These are phyloP conservation scores for Physcomitrellopsis africana DNA, from an alignment of 225 moss, liverwort and hornwort species.

Conservation along the genomic window DNA sequence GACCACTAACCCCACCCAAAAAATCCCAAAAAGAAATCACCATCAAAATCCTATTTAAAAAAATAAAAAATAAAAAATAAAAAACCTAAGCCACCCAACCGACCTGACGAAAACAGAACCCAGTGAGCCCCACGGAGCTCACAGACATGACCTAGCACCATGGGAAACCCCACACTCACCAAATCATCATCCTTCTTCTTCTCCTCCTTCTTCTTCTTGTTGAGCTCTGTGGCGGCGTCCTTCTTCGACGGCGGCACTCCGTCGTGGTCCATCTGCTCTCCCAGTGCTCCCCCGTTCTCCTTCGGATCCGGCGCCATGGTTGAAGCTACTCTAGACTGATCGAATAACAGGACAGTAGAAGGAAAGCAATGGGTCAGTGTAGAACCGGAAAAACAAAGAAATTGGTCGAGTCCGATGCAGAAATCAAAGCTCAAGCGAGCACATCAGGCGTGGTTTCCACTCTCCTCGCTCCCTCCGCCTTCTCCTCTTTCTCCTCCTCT, in stretches of 20 bases:
- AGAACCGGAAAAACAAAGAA: no score
- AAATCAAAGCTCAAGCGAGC: no score
- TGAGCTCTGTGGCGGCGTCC: slow-evolving; percentile 29
- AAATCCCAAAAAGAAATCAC: neutral
- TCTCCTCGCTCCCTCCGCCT: no score
- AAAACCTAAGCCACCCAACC: neutral
- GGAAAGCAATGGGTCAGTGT: no score
- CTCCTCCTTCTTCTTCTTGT: slow-evolving; percentile 86
- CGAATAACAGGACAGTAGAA: no score
- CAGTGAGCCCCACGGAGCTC: neutral
- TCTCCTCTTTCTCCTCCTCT: no score
- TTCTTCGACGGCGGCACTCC: slow-evolving; percentile 60
- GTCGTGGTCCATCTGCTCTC: slow-evolving; percentile 81
- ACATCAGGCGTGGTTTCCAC: no score
- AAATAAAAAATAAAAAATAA: neutral
- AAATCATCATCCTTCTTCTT: slow-evolving; percentile 87
- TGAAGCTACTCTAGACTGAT: neutral
- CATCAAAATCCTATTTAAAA: slow-evolving; percentile 18
- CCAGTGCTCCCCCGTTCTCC: slow-evolving; percentile 64
- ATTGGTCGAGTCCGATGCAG: no score
- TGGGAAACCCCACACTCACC: slow-evolving; percentile 46
- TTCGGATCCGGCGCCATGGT: slow-evolving; percentile 82
- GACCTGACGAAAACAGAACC: neutral
- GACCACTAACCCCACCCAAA: neutral
- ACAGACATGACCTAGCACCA: neutral